Conservation (phyloP, 345 rosid species). For the Brassica carinata region DNA sequence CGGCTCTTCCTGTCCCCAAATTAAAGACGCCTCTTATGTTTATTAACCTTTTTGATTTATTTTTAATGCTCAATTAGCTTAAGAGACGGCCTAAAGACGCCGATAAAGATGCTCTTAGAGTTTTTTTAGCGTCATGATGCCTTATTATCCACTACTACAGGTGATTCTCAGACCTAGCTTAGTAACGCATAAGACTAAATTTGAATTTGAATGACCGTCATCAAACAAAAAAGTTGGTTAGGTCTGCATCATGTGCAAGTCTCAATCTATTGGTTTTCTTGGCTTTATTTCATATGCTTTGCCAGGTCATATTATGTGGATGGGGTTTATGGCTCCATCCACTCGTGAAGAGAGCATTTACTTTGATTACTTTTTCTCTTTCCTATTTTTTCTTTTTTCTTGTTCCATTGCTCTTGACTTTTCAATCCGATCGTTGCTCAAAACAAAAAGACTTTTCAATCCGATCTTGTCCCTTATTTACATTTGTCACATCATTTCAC, state of each 20-base stretch:
- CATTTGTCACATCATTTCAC: background rate
- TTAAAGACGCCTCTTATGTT: no score
- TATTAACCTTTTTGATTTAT: no score
- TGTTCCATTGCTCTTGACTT: conserved; percentile 23
- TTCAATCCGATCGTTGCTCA: background rate
- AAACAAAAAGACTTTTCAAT: conserved; percentile 23
- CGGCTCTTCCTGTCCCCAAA: no score
- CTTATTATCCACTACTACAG: background rate
- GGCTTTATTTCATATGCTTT: conserved; percentile 29
- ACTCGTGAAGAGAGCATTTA: conserved; percentile 23
- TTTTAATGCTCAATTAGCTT: no score
- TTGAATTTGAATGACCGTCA: conserved; percentile 10
- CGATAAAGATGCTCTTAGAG: no score
- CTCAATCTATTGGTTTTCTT: conserved; percentile 16
- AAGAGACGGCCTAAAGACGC: no score
- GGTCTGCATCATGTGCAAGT: conserved; percentile 13
- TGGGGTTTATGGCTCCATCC: conserved; percentile 31
- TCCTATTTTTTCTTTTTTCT: background rate
- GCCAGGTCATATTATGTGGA: conserved; percentile 15
- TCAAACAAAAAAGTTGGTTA: background rate
- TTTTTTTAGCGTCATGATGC: no score
- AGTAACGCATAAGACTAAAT: background rate
- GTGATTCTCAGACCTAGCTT: background rate
- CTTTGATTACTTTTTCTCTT: background rate
- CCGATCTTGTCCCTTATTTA: background rate